Evolutionary conservation across 2,329 filamentous ascomycete genomes (phyloP).

Genomic region (Gaeumannomyces sp.): DNA sequence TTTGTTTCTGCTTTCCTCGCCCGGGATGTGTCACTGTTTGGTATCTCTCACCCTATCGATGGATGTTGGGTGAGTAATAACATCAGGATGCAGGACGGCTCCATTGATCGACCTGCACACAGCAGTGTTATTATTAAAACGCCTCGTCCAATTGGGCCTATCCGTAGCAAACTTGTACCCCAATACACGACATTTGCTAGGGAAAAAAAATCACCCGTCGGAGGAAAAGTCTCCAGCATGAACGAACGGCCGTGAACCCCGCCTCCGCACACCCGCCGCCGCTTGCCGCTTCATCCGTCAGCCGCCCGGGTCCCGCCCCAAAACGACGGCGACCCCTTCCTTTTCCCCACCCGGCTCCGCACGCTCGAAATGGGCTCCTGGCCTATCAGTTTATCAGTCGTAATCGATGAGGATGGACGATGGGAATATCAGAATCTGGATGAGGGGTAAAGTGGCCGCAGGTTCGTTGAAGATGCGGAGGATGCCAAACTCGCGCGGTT

Average conservation of each 20-base stretch:
- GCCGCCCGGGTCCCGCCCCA: neutral
- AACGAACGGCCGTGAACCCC: neutral
- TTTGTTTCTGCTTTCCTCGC: neutral
- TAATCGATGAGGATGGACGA: neutral
- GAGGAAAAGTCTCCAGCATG: neutral
- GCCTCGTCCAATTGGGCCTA: neutral
- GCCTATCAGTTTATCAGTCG: neutral
- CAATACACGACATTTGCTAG: no score
- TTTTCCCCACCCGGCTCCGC: neutral
- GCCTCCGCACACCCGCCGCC: neutral
- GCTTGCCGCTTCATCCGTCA: slow-evolving; percentile 1
- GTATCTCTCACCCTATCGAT: no score
- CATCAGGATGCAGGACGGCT: neutral
- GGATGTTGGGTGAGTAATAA: no score
- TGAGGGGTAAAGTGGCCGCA: neutral
- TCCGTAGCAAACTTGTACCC: neutral
- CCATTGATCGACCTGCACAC: neutral
- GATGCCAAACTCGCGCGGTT: no score
- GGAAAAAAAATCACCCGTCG: no score
- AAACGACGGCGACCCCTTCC: neutral
- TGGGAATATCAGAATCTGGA: neutral
- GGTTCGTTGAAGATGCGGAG: neutral
- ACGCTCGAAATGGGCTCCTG: neutral
- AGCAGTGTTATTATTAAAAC: neutral
- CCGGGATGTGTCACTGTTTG: neutral